Evolutionary conservation across 352 stramenopile genomes (phyloP), one percentile per base, ranked within the genome.

Genomic region (Phytophthora lateralis): DNA sequence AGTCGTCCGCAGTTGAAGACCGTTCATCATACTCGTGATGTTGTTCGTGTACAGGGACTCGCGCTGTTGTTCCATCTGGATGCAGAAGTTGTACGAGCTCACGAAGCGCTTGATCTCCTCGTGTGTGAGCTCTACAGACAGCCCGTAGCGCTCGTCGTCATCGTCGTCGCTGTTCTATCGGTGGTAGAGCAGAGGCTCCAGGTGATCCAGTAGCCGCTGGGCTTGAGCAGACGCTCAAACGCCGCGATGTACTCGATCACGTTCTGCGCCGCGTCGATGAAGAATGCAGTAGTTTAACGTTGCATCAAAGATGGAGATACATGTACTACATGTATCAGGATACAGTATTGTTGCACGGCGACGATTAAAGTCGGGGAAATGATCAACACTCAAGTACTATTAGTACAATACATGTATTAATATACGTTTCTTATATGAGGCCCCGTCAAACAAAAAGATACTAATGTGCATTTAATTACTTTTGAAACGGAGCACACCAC

Each of bases 231-330:
- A 32, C 90, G 83, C 64, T 98, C 82, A 48, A 99, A 98, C 12
- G 88, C 88, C 11, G 86, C 73, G 30, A 99, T 89, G 76, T 98
- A 99, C 65, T 99, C 93, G 55, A 98, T 98, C 44, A 97, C 88
- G 18, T 98, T 98, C 12, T 97, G 97, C 17, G 96, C 96, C 21
- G 98, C 98, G 58, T 99, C 98, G 37, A 99, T 89, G 78, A 99
- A 99, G 71, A 99, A 99, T 95, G 48, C 24, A 50, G 24, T 12
- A 50, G 24, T 12, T 46, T 46, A 37, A 12, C 5, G 24, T 21
- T 21, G 37, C n/a, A 43, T 21, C n/a, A n/a, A 10, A n/a, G 34
- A 39, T 10, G 9, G 21, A 24, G 21, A 24, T 24, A 24, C 21
- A 3, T 24, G 21, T 24, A 24, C 3, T 24, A n/a, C 21, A 3